Evolutionary conservation across 1,284 basidiomycete genomes (phyloP).

Genomic region (Trametes polyzona): DNA sequence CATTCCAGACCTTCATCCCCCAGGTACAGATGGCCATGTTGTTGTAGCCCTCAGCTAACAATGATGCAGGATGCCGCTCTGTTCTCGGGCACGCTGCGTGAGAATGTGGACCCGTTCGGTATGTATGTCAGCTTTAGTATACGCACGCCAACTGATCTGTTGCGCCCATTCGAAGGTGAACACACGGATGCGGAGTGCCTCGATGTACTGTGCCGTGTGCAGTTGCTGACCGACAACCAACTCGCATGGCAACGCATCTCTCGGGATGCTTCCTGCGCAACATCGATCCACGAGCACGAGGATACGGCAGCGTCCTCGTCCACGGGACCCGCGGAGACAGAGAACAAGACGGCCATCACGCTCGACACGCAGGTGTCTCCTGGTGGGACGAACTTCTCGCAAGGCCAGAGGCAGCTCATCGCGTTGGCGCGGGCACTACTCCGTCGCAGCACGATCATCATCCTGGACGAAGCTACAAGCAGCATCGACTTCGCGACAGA

Average conservation of each 20-base stretch:
- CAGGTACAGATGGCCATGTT: slow-evolving; percentile 47
- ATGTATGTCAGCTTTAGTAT: slow-evolving; percentile 19
- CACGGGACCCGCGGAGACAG: slow-evolving; percentile 48
- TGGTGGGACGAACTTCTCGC: slow-evolving; percentile 84
- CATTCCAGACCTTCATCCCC: slow-evolving; percentile 75
- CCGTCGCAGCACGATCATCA: slow-evolving; percentile 74
- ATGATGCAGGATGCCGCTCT: slow-evolving; percentile 69
- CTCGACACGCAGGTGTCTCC: slow-evolving; percentile 78
- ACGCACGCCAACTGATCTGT: slow-evolving; percentile 11
- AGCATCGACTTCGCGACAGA: slow-evolving; percentile 80
- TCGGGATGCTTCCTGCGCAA: slow-evolving; percentile 49
- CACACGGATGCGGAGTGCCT: slow-evolving; percentile 80
- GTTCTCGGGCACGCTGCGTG: slow-evolving; percentile 86
- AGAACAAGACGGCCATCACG: slow-evolving; percentile 57
- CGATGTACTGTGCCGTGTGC: slow-evolving; percentile 67
- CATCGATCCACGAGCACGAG: slow-evolving; percentile 47
- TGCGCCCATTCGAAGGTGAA: slow-evolving; percentile 54
- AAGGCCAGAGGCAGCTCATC: slow-evolving; percentile 84
- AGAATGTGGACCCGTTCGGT: slow-evolving; percentile 89
- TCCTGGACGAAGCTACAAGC: slow-evolving; percentile 84
- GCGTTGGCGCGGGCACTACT: slow-evolving; percentile 82
- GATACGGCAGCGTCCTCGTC: slow-evolving; percentile 40
- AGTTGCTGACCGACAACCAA: slow-evolving; percentile 58
- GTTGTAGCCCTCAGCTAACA: not conserved
- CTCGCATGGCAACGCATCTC: slow-evolving; percentile 52